phyloP scores from a whole-genome alignment of 2,329 filamentous ascomycete genomes.

The Fusarium pseudograminearum region DNA sequence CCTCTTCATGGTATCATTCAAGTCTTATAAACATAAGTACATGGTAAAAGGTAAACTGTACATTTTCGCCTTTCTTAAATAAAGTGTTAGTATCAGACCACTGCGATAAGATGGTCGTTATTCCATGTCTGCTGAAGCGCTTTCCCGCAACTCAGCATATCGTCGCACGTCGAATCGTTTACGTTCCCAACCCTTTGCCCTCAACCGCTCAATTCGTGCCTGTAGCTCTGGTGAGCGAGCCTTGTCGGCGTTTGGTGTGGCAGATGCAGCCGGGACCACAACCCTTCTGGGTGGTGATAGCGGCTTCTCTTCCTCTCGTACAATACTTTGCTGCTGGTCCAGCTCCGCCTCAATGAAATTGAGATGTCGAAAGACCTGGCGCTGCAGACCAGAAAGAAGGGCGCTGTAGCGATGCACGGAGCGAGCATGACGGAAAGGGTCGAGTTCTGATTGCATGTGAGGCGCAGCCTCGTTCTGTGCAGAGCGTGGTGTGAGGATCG shows the following conservation, averaged over 20 bases:
- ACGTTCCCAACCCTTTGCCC: conserved; percentile 66
- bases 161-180: conserved; percentile 65
- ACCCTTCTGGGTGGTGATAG: conserved; percentile 1
- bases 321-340: conserved; percentile 39
- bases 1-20: conserved; percentile 37
- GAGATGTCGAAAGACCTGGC: conserved; percentile 63
- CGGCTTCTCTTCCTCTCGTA: conserved; percentile 26
- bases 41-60: conserved; percentile 17
- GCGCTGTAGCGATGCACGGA: conserved; percentile 63
- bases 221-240: conserved; percentile 58
- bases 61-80: conserved; percentile 9
- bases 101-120: neutral
- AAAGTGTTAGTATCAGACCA: neutral
- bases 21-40: conserved; percentile 26
- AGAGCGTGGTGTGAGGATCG: conserved; percentile 33
- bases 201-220: conserved; percentile 66
- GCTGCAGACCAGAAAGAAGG: conserved; percentile 61
- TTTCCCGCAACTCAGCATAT: conserved; percentile 66
- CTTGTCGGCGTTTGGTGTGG: conserved; percentile 50
- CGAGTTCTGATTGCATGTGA: conserved; percentile 37
- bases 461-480: conserved; percentile 18
- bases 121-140: conserved; percentile 63
- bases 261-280: conserved; percentile 9
- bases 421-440: conserved; percentile 57
- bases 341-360: conserved; percentile 59